phyloP scores from a whole-genome alignment of 192 early-diverging fungal species.

The Coemansia furcata region DNA sequence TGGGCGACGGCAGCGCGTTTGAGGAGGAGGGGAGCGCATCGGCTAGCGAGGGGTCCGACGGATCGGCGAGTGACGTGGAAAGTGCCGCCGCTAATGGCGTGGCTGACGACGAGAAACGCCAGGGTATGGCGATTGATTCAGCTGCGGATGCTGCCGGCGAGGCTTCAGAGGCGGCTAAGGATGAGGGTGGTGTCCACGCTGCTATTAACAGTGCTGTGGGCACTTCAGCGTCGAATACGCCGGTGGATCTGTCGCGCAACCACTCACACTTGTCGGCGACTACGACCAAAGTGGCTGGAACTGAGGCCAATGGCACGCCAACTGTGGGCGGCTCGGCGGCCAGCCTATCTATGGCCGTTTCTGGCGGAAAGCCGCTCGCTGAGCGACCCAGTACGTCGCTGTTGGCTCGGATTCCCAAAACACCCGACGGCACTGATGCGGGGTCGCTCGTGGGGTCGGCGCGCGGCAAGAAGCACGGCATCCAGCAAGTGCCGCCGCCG shows the following conservation, averaged over 20 bases:
- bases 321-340: not conserved
- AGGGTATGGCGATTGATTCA: not conserved
- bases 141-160: not conserved
- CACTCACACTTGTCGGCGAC: not conserved
- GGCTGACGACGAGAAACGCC: not conserved
- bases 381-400: slow-evolving; percentile 6
- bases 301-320: slow-evolving; percentile 7
- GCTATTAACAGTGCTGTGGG: not conserved
- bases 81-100: slow-evolving; percentile 3
- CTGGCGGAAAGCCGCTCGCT: not conserved
- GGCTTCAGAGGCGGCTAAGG: not conserved
- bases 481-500: not conserved
- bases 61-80: slow-evolving; percentile 22
- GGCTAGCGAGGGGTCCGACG: not conserved
- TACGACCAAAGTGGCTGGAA: slow-evolving; percentile 9
- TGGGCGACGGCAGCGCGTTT: not conserved
- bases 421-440: slow-evolving; percentile 31
- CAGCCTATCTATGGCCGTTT: not conserved
- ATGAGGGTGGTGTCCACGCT: not conserved
- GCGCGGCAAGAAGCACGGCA: slow-evolving; percentile 7
- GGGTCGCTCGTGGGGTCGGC: slow-evolving; percentile 1
- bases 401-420: slow-evolving; percentile 27
- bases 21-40: not conserved
- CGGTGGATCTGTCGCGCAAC: not conserved
- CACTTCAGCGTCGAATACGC: not conserved